Conservation (phyloP, 352 stramenopile species). For the Globisporangium paddicum region DNA sequence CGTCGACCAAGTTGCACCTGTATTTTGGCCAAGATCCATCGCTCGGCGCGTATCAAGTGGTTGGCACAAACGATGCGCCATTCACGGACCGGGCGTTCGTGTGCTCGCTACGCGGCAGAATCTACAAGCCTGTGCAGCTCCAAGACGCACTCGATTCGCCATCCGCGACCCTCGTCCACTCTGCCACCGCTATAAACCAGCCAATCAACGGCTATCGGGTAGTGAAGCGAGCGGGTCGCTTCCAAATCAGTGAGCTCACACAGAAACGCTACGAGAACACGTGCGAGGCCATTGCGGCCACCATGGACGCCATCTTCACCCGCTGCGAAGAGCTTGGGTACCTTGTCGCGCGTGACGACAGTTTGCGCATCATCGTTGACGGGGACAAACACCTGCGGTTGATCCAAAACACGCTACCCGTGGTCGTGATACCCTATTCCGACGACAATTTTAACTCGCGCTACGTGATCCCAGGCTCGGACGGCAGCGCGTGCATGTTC, state of each 20-base stretch:
- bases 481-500: conserved; percentile 28
- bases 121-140: conserved; percentile 30
- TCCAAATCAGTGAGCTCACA: neutral
- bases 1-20: neutral
- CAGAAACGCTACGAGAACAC: neutral
- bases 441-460: conserved; percentile 23
- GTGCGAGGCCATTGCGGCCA: conserved; percentile 12
- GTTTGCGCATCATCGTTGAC: conserved; percentile 13
- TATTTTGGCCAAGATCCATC: conserved; percentile 16
- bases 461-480: conserved; percentile 25
- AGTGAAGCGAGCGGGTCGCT: conserved; percentile 4
- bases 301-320: conserved; percentile 17
- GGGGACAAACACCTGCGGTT: neutral
- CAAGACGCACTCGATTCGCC: neutral
- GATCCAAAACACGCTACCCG: conserved; percentile 24
- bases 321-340: conserved; percentile 17
- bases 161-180: neutral
- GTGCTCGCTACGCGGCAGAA: conserved; percentile 18
- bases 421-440: conserved; percentile 36
- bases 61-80: conserved; percentile 34
- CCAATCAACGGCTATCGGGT: conserved; percentile 24
- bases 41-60: conserved; percentile 15
- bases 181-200: neutral
- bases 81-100: conserved; percentile 37
- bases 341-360: conserved; percentile 18